phyloP scores from a whole-genome alignment of 257 asterid species.

The Datura wrightii region DNA sequence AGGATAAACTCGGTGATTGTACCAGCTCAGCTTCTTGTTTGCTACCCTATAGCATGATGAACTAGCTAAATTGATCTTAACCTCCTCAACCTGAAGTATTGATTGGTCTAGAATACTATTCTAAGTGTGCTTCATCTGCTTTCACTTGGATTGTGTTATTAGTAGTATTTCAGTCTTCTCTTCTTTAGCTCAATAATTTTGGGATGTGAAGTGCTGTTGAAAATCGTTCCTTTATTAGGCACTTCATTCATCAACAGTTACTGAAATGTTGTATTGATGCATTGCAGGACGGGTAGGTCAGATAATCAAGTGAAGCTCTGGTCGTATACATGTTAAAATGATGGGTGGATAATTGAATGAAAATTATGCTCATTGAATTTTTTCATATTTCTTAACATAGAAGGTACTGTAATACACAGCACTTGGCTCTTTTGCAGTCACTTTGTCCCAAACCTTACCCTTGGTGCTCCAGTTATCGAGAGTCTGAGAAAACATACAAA shows the following conservation, averaged over 20 bases:
- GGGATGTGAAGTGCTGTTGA: not conserved
- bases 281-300: conserved; percentile 96
- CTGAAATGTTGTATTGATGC: conserved; percentile 31
- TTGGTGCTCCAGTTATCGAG: conserved; percentile 91
- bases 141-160: not conserved
- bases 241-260: conserved; percentile 23
- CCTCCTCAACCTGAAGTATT: not conserved
- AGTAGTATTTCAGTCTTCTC: conserved; percentile 7
- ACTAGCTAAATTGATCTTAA: not conserved
- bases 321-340: conserved; percentile 27
- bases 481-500: conserved; percentile 86
- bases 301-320: conserved; percentile 29
- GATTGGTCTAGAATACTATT: not conserved
- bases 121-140: not conserved
- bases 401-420: not conserved
- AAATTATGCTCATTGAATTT: not conserved
- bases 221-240: not conserved
- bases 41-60: not conserved
- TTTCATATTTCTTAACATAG: not conserved
- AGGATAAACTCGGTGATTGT: conserved; percentile 10
- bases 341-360: conserved; percentile 29
- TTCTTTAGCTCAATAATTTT: conserved; percentile 14
- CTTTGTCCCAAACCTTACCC: conserved; percentile 89
- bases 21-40: not conserved
- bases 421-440: conserved; percentile 57